Base-by-base conservation (phyloP, 306 rosid genomes). In the Crataegus laevigata region DNA sequence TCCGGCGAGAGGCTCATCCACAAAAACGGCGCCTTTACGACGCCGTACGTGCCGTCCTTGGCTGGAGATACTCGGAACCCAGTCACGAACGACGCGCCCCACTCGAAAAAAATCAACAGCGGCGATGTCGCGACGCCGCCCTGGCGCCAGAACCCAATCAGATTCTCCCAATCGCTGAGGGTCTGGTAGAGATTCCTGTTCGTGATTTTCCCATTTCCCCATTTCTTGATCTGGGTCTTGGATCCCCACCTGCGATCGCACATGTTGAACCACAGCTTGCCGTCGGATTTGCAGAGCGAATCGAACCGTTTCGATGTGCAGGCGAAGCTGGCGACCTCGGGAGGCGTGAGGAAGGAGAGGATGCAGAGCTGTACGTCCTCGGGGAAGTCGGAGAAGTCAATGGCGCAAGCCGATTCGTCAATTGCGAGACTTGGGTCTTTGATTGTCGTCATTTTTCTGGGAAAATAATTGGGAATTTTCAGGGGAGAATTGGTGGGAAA, bases 111-210 rank as follows among this genome's bases (percentile, higher is more conserved):
- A 4, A 96, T 72, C 86, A 96, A 74, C 24, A 88, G 86, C 4
- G 97, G 90, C 1, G 93, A 86, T n/a, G 75, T 84, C 0, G 83
- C 85, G 0, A 73, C 5, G 1, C 96, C 98, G 68, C 93, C 88
- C 11, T 94, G 91, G 77, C 98, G 93, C 99, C 98, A 96, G 80
- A 96, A 92, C 8, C 98, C 98, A 15, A 96, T 88, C 26, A 92
- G 76, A 58, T 89, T 87, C 72, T 96, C 97, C 93, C 88, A 92
- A 19, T 79, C 82, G 71, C 74, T 74, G 40, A 96, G 94, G 13
- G 93, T 88, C n/a, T 65, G 74, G 77, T 89, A 96, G 77, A 96
- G 90, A 21, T 43, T 72, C 58, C 45, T 87, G 89, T 77, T 89
- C 26, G 86, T 18, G 40, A 90, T 85, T 24, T 74, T 80, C 0